These are phyloP conservation scores for Artemisia tridentata DNA, from an alignment of 129 eudicot species.

Conservation along the genomic window DNA sequence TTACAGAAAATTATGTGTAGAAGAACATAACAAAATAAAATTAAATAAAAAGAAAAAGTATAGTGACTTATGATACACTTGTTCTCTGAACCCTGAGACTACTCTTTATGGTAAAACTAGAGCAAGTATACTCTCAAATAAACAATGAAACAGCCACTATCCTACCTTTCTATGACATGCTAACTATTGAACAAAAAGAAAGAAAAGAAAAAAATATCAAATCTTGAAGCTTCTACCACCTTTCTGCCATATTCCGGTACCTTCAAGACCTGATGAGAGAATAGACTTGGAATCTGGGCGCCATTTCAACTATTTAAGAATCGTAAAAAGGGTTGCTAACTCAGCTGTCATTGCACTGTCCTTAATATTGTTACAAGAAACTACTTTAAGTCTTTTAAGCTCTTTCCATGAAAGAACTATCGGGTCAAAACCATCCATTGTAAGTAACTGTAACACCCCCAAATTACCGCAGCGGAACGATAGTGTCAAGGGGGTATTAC, in stretches of 20 bases:
- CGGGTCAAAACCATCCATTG: slow-evolving; percentile 75
- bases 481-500: too few species aligned
- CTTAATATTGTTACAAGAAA: slow-evolving; percentile 80
- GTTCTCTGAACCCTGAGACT: slow-evolving; percentile 29
- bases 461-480: too few species aligned
- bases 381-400: slow-evolving; percentile 72
- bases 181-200: not conserved
- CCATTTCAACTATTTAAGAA: slow-evolving; percentile 89
- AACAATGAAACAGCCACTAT: too few species aligned
- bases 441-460: too few species aligned
- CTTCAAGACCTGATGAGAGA: slow-evolving; percentile 70
- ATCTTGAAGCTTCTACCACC: slow-evolving; percentile 77
- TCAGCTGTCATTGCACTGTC: slow-evolving; percentile 74
- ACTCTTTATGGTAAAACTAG: slow-evolving; percentile 22
- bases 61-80: slow-evolving; percentile 26
- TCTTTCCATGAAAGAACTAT: slow-evolving; percentile 81
- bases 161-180: slow-evolving; percentile 16
- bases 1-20: slow-evolving; percentile 2
- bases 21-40: slow-evolving; percentile 21
- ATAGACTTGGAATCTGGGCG: slow-evolving; percentile 85
- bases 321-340: slow-evolving; percentile 69
- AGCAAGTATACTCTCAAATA: slow-evolving; percentile 22
- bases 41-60: slow-evolving; percentile 11
- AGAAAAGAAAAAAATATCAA: slow-evolving; percentile 10
- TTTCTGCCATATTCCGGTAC: slow-evolving; percentile 84